Base-by-base conservation (phyloP, 345 rosid genomes). In the Orychophragmus violaceus region DNA sequence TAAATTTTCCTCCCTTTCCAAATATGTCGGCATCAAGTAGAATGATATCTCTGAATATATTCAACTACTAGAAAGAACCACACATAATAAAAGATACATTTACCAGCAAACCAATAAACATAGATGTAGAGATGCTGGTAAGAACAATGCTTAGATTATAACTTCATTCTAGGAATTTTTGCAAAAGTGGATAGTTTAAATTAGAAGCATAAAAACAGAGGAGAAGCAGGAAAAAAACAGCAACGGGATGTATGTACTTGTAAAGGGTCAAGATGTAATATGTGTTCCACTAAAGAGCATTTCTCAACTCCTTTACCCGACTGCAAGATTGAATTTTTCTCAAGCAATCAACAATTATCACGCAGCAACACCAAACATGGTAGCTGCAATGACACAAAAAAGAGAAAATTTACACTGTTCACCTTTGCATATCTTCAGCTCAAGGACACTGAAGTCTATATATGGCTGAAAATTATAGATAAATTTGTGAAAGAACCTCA, bases 1-100 rank as follows among this genome's bases (percentile, higher is more conserved):
- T 67, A 45, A 94, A 83, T 78, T 94, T 96, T 68, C 99, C 97
- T 50, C 99, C 99, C 75, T 87, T 90, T 21, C 96, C 97, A 74
- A 87, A 94, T 57, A 29, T 84, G 23, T 95, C 95, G 63, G 97
- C 97, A 70, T 87, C 91, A 30, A 93, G 93, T 76, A 84, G 78
- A 27, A 97, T 88, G 64, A 88, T 68, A 49, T 96, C 99, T 57
- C 69, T 85, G 82, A 94, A 94, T 64, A 94, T 69, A 74, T 90
- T 90, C 28, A 84, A 85, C 98, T 93, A 77, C 68, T 77, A 61
- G 66, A 69, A 53, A 76, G 57, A 76, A 54, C 37, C 51, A 55
- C 60, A 18, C 1, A 14, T 7, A 13, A 60, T 6, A n/a, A n/a
- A n/a, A n/a, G n/a, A n/a, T n/a, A n/a, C n/a, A n/a, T n/a, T n/a